Evolutionary conservation across 2,329 filamentous ascomycete species (phyloP), one percentile per base, ranked within the genome.

Genomic region (Leptographium wingfieldii): DNA sequence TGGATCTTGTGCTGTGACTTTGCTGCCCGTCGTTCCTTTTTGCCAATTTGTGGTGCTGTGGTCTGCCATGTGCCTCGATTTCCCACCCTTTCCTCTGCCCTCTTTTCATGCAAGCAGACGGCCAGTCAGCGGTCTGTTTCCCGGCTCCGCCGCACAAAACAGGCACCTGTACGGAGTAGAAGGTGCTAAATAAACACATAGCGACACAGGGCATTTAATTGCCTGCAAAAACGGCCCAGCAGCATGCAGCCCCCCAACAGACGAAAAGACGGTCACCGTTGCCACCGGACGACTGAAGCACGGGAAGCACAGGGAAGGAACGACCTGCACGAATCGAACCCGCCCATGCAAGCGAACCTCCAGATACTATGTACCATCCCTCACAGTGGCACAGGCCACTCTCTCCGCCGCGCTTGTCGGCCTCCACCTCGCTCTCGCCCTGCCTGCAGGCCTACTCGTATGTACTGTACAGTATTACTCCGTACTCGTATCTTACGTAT

Each of bases 331-430:
- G 2, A 16, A 16, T 16, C 12, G 38, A 16, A 40, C 12, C 38
- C 12, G 38, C 38, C 38, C 33, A 35, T 35, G 33, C 33, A 40
- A 40, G 3, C 38, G 38, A 40, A 14, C 38, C 2, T 40, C 38
- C 38, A 16, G 12, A 40, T 16, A 40, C 38, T 14, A 3, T 16
- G 16, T 16, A 19, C 38, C 38, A 3, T 16, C 38, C 16, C 9
- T 11, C 33, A 35, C 10, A 10, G 33, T 35, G 33, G 35, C 35
- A 38, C 35, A 11, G 35, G 35, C 35, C 12, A 14, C 38, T 67
- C 70, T 70, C 70, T 70, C 72, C 69, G 68, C 70, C 69, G 48
- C 48, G 25, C 48, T 51, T 51, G 48, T 51, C 22, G 7, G 48
- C 48, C 48, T 51, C 48, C 48, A 51, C 48, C 38, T 16, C 14